Conservation (phyloP, 2,329 filamentous ascomycete species). For the Fusarium hostae region DNA sequence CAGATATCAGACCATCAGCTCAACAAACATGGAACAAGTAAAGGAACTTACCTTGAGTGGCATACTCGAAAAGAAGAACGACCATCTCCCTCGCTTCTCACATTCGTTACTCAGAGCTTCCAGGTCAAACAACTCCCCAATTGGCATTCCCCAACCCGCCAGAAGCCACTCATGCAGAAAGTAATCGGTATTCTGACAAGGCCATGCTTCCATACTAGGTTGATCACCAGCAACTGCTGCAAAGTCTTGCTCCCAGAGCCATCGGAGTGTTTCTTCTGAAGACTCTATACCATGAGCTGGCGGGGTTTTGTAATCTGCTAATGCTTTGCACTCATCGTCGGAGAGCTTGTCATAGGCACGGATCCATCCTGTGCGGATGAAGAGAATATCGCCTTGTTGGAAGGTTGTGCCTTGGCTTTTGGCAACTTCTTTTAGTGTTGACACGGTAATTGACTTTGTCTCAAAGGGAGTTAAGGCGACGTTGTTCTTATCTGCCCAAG, state of each 20-base stretch:
- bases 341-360: conserved; percentile 54
- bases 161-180: conserved; percentile 58
- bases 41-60: conserved; percentile 15
- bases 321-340: conserved; percentile 50
- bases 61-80: conserved; percentile 52
- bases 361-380: conserved; percentile 65
- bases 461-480: conserved; percentile 54
- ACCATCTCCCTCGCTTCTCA: conserved; percentile 47
- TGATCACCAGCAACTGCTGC: conserved; percentile 67
- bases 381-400: conserved; percentile 64
- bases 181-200: conserved; percentile 48
- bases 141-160: conserved; percentile 63
- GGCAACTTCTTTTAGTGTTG: conserved; percentile 56
- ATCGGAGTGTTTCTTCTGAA: conserved; percentile 60
- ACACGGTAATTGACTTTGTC: conserved; percentile 55
- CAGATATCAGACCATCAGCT: not conserved
- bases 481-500: conserved; percentile 54
- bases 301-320: conserved; percentile 47
- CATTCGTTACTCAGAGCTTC: conserved; percentile 52
- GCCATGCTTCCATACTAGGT: conserved; percentile 63
- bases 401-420: conserved; percentile 56
- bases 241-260: conserved; percentile 68
- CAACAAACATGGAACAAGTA: fast-evolving
- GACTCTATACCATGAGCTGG: conserved; percentile 58
- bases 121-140: conserved; percentile 61